Evolutionary conservation across 305 asterid genomes (phyloP), one percentile per base, ranked within the genome.

Genomic region (Rubia peregrina): DNA sequence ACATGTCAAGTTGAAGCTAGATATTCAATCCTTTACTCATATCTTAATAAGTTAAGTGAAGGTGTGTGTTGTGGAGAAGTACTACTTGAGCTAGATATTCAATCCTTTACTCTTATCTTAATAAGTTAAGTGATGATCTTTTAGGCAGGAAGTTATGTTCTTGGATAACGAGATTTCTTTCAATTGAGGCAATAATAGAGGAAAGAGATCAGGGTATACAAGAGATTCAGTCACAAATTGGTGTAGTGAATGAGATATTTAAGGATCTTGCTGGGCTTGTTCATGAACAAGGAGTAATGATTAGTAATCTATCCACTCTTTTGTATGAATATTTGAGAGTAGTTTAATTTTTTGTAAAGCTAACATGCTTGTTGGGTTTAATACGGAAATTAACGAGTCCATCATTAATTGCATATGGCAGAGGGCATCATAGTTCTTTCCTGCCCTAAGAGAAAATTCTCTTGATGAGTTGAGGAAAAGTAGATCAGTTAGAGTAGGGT

Each of bases 131-230:
- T 85, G 76, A 17, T 67, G 74, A 38, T 72, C 65, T 68, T 79
- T 74, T 87, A 92, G 96, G 77, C 98, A 92, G 72, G 96, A 90
- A 71, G 85, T 92, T 71, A 44, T 92, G 77, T 79, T 90, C 71
- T 84, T 92, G 83, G 97, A 92, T 84, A 92, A 89, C 77, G 97
- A 92, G 77, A 90, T 92, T 76, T 71, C 92, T 69, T 92, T 92
- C 80, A 90, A 92, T n/a, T 64, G 95, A 85, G 75, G 97, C 97
- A 63, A 87, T 90, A 69, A 89, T 90, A 64, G 97, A 92, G 78
- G 98, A 92, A 84, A 84, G 98, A 76, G 97, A 90, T n/a, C 98
- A 84, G 51, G 98, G 98, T 24, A 90, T 92, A 81, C 85, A 92
- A 72, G 98, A 92, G 82, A 89, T 92, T 66, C 95, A 90, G 61